These are phyloP conservation scores for Fistulifera pelliculosa DNA, from an alignment of 108 stramenopile genomes.

Conservation along the genomic window DNA sequence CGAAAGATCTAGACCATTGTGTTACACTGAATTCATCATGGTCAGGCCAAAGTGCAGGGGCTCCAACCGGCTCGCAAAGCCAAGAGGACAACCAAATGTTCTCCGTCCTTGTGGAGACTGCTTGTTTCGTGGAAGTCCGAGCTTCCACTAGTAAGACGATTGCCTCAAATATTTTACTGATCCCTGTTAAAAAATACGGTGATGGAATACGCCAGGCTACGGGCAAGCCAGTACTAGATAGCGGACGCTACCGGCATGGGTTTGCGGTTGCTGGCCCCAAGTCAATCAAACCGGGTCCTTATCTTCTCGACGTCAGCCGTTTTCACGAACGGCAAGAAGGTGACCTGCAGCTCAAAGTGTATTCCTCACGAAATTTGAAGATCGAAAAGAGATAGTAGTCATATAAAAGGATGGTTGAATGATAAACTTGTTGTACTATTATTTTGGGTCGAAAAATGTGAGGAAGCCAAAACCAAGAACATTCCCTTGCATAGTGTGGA, in stretches of 20 bases:
- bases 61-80: too few species aligned
- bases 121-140: conserved; percentile 35
- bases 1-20: conserved; percentile 20
- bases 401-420: too few species aligned
- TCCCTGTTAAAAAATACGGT: conserved; percentile 15
- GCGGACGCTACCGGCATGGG: conserved; percentile 57
- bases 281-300: conserved; percentile 34
- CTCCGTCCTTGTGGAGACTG: conserved; percentile 14
- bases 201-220: conserved; percentile 8
- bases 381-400: background rate
- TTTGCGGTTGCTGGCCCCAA: conserved; percentile 38
- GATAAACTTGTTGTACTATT: too few species aligned
- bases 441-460: too few species aligned
- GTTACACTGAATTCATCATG: conserved; percentile 17
- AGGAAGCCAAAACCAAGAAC: too few species aligned
- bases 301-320: conserved; percentile 43
- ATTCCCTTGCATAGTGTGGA: too few species aligned
- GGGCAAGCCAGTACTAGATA: conserved; percentile 38
- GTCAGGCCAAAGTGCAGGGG: conserved; percentile 33
- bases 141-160: conserved; percentile 33
- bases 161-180: conserved; percentile 52
- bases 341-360: conserved; percentile 8
- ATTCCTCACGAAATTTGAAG: background rate
- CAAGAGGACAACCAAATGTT: conserved; percentile 48
- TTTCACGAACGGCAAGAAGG: conserved; percentile 36